Evolutionary conservation across 139 green algal genomes (phyloP).

Genomic region (Chloropicon primus): DNA sequence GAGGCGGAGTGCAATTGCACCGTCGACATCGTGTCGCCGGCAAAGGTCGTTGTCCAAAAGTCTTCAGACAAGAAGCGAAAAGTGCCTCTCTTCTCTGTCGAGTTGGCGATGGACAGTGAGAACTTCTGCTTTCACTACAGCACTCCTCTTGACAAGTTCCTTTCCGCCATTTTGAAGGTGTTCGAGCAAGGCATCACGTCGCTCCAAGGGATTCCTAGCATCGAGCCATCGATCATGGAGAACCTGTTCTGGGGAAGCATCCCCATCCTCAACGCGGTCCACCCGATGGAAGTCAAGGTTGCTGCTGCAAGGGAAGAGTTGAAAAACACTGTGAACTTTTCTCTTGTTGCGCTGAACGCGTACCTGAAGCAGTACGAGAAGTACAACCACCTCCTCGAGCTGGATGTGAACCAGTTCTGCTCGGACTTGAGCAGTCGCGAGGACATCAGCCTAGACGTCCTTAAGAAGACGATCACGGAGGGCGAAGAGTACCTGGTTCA

Average conservation of each 20-base stretch:
- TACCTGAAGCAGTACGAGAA: constrained; percentile 23
- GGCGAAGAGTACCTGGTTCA: constrained; percentile 36
- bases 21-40: constrained; percentile 3
- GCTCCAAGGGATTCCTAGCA: constrained; percentile 34
- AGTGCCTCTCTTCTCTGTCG: constrained; percentile 34
- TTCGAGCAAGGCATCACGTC: constrained; percentile 43
- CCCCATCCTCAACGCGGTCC: constrained; percentile 38
- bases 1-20: constrained; percentile 9
- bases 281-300: constrained; percentile 39
- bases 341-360: not conserved
- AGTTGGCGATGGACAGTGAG: constrained; percentile 36
- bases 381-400: constrained; percentile 32
- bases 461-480: constrained; percentile 7
- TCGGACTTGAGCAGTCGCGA: constrained; percentile 19
- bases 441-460: not conserved
- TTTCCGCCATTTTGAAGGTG: constrained; percentile 22
- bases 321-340: not conserved
- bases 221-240: constrained; percentile 69
- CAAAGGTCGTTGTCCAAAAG: not conserved
- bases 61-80: not conserved
- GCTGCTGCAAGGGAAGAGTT: constrained; percentile 8
- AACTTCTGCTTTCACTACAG: constrained; percentile 23
- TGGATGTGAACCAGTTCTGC: constrained; percentile 43
- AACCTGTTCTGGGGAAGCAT: constrained; percentile 50
- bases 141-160: constrained; percentile 12